Percentiles rank a stretch among this genome's conserved stretches.
Conservation (phyloP, 2,329 filamentous ascomycete genomes). For the Aspergillus calidoustus region DNA sequence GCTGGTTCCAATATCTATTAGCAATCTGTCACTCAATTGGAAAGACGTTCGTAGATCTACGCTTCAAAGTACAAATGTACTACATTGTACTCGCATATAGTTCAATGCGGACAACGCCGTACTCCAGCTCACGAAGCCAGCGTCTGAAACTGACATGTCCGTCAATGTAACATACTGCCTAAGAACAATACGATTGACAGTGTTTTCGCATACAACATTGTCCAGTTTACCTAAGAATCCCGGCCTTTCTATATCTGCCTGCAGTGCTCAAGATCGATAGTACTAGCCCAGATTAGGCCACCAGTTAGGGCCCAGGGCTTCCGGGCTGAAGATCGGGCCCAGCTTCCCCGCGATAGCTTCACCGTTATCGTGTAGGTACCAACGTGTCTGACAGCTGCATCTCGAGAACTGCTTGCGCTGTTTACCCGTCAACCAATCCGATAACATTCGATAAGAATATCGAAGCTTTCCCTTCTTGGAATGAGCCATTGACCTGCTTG, state of each 20-base stretch:
- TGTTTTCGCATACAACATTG: background rate
- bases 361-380: slow-evolving; percentile 17
- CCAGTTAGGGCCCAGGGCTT: slow-evolving; percentile 25
- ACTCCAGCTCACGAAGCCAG: background rate
- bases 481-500: slow-evolving; percentile 36
- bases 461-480: slow-evolving; percentile 19
- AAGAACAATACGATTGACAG: background rate
- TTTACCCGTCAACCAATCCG: slow-evolving; percentile 6
- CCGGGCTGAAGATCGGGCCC: slow-evolving; percentile 5
- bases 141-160: background rate
- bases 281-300: background rate
- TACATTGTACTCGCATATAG: background rate
- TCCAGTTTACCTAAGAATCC: background rate
- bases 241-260: background rate
- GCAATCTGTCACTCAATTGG: background rate
- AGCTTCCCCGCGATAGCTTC: slow-evolving; percentile 30
- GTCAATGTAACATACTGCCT: background rate
- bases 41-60: background rate
- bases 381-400: slow-evolving; percentile 13
- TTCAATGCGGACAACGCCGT: background rate
- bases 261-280: background rate
- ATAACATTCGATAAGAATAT: background rate
- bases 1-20: background rate
- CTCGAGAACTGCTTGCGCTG: slow-evolving; percentile 8
- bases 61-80: background rate